Conservation (phyloP, 2,329 filamentous ascomycete genomes). For the Hymenoscyphus albidus region DNA sequence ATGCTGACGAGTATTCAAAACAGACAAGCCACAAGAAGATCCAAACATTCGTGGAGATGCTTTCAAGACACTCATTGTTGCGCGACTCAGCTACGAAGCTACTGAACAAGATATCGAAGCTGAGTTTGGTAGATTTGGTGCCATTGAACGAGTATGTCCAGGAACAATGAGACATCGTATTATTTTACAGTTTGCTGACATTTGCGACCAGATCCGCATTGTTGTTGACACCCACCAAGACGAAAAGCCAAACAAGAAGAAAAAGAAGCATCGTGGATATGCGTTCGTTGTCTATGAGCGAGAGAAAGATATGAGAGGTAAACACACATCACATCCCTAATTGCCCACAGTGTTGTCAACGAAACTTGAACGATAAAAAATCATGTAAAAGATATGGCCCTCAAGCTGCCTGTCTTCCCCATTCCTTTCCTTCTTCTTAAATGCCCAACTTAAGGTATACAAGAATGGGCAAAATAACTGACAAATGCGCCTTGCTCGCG, state of each 20-base stretch:
- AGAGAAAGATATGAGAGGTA: slow-evolving; percentile 99
- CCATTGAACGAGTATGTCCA: slow-evolving; percentile 76
- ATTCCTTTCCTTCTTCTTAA: slow-evolving; percentile 23
- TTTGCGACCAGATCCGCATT: slow-evolving; percentile 68
- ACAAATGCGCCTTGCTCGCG: slow-evolving; percentile 61
- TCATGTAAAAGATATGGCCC: slow-evolving; percentile 44
- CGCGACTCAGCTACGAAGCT: slow-evolving; percentile 82
- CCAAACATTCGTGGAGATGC: slow-evolving; percentile 87
- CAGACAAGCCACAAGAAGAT: slow-evolving; percentile 80
- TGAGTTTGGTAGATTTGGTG: slow-evolving; percentile 89
- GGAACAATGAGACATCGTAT: slow-evolving; percentile 2
- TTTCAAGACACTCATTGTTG: slow-evolving; percentile 91
- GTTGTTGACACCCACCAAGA: slow-evolving; percentile 70
- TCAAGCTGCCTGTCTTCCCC: slow-evolving; percentile 38
- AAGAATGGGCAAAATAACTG: slow-evolving; percentile 61
- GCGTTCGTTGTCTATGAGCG: slow-evolving; percentile 96
- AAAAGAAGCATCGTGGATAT: slow-evolving; percentile 82
- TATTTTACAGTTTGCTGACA: slow-evolving; percentile 15
- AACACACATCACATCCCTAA: slow-evolving; percentile 46
- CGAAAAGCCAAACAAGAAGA: slow-evolving; percentile 70
- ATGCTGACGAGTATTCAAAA: slow-evolving; percentile 23
- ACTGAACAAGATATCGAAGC: slow-evolving; percentile 87
- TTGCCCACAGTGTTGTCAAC: slow-evolving; percentile 33
- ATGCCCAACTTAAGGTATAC: slow-evolving; percentile 40
- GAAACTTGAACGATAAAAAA: slow-evolving; percentile 25